Percentiles rank a stretch among this genome's conserved stretches.
Evolutionary conservation across 129 eudicot genomes (phyloP).

Genomic region (Dittrichia graveolens): DNA sequence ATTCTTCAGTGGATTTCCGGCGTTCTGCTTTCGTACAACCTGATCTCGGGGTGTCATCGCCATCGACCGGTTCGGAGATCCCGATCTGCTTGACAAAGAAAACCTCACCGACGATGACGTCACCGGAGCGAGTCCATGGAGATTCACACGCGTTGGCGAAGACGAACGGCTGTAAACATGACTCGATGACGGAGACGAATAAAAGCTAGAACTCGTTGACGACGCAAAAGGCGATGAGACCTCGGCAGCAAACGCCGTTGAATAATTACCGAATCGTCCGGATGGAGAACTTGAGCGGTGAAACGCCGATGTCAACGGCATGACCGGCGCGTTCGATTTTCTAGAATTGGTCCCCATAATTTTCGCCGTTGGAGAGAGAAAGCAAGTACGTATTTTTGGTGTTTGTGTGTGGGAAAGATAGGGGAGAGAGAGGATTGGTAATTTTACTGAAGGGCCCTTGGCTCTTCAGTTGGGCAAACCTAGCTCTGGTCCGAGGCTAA

Average conservation of each 20-base stretch:
- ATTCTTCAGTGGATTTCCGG: slow-evolving; percentile 38
- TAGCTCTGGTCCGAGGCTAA: slow-evolving; percentile 54
- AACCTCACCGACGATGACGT: slow-evolving; percentile 66
- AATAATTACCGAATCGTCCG: slow-evolving; percentile 33
- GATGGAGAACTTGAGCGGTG: slow-evolving; percentile 47
- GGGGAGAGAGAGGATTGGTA: not conserved
- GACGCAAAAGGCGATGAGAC: slow-evolving; percentile 55
- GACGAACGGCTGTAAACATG: slow-evolving; percentile 56
- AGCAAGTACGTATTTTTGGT: slow-evolving; percentile 11
- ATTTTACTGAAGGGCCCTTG: slow-evolving; percentile 58
- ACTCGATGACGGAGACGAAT: slow-evolving; percentile 48
- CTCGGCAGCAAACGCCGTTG: slow-evolving; percentile 44
- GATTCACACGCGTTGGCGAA: slow-evolving; percentile 82
- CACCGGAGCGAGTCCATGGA: slow-evolving; percentile 62
- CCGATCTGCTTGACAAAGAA: slow-evolving; percentile 60
- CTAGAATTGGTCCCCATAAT: slow-evolving; percentile 52
- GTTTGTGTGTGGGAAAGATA: slow-evolving; percentile 29
- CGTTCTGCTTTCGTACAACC: slow-evolving; percentile 57
- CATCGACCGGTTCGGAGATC: slow-evolving; percentile 65
- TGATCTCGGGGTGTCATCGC: slow-evolving; percentile 58
- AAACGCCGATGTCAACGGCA: slow-evolving; percentile 46
- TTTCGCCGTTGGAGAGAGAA: slow-evolving; percentile 10
- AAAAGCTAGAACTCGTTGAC: slow-evolving; percentile 58
- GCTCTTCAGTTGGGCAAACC: slow-evolving; percentile 96
- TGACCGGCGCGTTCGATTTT: slow-evolving; percentile 56